Percentiles rank a stretch among this genome's conserved stretches.
Conservation (phyloP, 805 yeast species). For the Candida chilensis region DNA sequence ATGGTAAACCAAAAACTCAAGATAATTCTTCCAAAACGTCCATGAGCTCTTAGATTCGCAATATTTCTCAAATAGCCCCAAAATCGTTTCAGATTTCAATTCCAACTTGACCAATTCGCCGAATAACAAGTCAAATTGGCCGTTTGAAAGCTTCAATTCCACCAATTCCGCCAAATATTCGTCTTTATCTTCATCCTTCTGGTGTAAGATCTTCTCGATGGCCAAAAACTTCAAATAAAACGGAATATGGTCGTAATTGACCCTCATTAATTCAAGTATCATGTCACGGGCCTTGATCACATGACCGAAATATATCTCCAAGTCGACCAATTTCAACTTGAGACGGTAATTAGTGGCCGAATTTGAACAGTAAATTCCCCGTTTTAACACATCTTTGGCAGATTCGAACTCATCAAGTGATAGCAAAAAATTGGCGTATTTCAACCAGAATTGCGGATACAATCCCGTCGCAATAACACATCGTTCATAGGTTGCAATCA, state of each 20-base stretch:
- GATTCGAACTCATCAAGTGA: slow-evolving; percentile 13
- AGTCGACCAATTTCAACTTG: slow-evolving; percentile 31
- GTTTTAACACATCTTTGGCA: slow-evolving; percentile 28
- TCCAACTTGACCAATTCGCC: slow-evolving; percentile 17
- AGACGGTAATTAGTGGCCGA: slow-evolving; percentile 16
- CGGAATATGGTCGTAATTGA: slow-evolving; percentile 22
- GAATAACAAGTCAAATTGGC: slow-evolving; percentile 25
- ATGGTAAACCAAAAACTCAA: too few relatives aligned
- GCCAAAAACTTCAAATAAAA: slow-evolving; percentile 31
- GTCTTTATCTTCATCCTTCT: slow-evolving; percentile 8
- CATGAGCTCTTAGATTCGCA: slow-evolving; percentile 4
- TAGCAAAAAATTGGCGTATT: slow-evolving; percentile 32
- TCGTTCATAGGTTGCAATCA: slow-evolving; percentile 31
- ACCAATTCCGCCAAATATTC: slow-evolving; percentile 16
- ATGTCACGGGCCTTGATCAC: slow-evolving; percentile 24
- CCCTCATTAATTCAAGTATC: slow-evolving; percentile 11
- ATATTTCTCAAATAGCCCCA: slow-evolving; percentile 14
- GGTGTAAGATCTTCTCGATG: slow-evolving; percentile 24
- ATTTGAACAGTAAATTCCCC: slow-evolving; percentile 17
- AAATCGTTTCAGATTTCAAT: slow-evolving; percentile 8
- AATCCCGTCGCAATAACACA: slow-evolving; percentile 33
- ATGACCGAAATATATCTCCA: slow-evolving; percentile 28
- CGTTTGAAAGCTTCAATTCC: slow-evolving; percentile 15
- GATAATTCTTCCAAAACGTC: slow-evolving; percentile 14
- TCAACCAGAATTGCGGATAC: slow-evolving; percentile 41